Conservation (phyloP, 1,284 basidiomycete genomes). For the Hortiboletus rubellus region DNA sequence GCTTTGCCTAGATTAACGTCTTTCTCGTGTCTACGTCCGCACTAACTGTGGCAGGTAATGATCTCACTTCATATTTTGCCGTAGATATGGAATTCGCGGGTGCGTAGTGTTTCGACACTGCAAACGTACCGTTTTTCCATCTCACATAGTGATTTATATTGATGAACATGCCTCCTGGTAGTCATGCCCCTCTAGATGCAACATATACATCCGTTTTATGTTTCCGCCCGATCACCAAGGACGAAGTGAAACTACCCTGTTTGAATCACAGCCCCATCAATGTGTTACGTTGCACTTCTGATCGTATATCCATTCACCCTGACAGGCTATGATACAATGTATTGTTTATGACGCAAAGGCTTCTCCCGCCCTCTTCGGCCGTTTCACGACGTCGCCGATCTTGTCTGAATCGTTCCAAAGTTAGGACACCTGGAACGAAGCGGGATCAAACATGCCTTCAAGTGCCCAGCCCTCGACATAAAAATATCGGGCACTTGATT, state of each 20-base stretch:
- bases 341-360: neutral
- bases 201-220: neutral
- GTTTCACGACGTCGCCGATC: constrained; percentile 4
- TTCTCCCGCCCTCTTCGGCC: neutral
- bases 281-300: neutral
- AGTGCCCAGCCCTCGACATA: neutral
- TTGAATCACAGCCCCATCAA: neutral
- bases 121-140: neutral
- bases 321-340: neutral
- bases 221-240: neutral
- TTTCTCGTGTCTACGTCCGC: neutral
- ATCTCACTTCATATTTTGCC: neutral
- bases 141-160: neutral
- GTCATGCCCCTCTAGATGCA: neutral
- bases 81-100: neutral
- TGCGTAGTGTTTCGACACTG: neutral
- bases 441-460: neutral
- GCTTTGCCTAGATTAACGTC: neutral
- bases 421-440: neutral
- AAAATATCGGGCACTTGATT: constrained; percentile 1
- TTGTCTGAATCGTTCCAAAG: constrained; percentile 4
- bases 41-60: neutral
- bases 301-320: neutral
- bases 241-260: neutral
- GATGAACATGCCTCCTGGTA: neutral